Percentiles rank a stretch among this genome's conserved stretches.
Conservation (phyloP, 805 yeast genomes). For the Lipomyces yamanashiensis region DNA sequence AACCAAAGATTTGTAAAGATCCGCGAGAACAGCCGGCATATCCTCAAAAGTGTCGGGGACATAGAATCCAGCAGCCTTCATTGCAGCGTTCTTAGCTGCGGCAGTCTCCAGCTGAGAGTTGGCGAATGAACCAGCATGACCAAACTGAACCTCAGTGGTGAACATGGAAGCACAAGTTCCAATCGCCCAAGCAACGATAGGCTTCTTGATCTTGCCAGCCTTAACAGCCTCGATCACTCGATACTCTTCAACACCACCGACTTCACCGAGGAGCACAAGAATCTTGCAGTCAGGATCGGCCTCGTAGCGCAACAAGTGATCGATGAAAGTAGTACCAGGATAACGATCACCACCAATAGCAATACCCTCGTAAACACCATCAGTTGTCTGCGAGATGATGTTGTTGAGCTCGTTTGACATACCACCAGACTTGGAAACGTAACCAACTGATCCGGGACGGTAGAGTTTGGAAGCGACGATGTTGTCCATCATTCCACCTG, state of each 20-base stretch:
- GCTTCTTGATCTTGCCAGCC: conserved; percentile 65
- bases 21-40: conserved; percentile 48
- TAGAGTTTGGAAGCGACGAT: conserved; percentile 54
- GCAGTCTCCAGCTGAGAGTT: conserved; percentile 74
- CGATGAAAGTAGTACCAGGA: conserved; percentile 74
- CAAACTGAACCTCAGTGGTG: conserved; percentile 65
- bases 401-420: conserved; percentile 56
- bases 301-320: conserved; percentile 67
- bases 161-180: conserved; percentile 74
- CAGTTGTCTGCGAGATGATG: conserved; percentile 52
- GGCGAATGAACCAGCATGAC: conserved; percentile 75
- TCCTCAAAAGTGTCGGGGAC: conserved; percentile 77
- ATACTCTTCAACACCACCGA: conserved; percentile 75
- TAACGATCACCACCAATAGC: conserved; percentile 78
- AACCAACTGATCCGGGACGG: conserved; percentile 55
- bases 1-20: conserved; percentile 79
- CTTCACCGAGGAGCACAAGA: conserved; percentile 68
- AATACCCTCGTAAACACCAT: conserved; percentile 60
- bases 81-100: conserved; percentile 67
- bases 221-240: conserved; percentile 72
- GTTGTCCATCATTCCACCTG: conserved; percentile 58
- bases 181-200: conserved; percentile 73
- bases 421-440: conserved; percentile 55
- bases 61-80: conserved; percentile 90
- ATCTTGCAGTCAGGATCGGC: conserved; percentile 68